Conservation (phyloP, 306 rosid species). For the Trifolium repens region DNA sequence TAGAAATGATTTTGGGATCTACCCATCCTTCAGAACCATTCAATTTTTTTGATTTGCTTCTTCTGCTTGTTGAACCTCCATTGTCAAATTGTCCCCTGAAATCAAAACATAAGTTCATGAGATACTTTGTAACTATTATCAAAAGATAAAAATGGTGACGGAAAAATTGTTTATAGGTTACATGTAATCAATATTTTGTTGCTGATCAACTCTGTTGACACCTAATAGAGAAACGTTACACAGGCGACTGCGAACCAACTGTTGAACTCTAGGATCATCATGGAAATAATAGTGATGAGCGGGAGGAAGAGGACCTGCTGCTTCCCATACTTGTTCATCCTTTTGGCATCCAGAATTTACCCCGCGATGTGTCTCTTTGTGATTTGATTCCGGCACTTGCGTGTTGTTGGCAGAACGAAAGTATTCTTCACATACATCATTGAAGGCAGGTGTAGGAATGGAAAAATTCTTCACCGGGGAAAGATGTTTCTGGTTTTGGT, state of each 20-base stretch:
- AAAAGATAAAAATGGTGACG: slow-evolving; percentile 20
- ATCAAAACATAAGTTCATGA: slow-evolving; percentile 27
- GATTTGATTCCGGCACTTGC: slow-evolving; percentile 38
- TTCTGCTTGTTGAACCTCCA: slow-evolving; percentile 55
- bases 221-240: slow-evolving; percentile 70
- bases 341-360: slow-evolving; percentile 42
- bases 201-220: slow-evolving; percentile 54
- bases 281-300: slow-evolving; percentile 80
- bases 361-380: slow-evolving; percentile 24
- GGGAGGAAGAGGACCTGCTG: slow-evolving; percentile 56
- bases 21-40: slow-evolving; percentile 62
- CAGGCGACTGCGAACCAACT: slow-evolving; percentile 64
- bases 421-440: slow-evolving; percentile 75
- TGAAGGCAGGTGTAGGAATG: slow-evolving; percentile 81
- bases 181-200: slow-evolving; percentile 80
- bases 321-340: slow-evolving; percentile 52
- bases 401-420: slow-evolving; percentile 51
- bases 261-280: slow-evolving; percentile 65
- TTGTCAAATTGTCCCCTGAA: slow-evolving; percentile 85
- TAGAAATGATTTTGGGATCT: slow-evolving; percentile 52
- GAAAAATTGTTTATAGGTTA: slow-evolving; percentile 27
- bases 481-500: slow-evolving; percentile 59
- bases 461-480: slow-evolving; percentile 54
- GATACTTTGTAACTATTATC: neutral
- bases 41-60: slow-evolving; percentile 44